These are phyloP conservation scores for Chloranthus sessilifolius DNA, from an alignment of 164 flowering plant genomes.

Conservation along the genomic window DNA sequence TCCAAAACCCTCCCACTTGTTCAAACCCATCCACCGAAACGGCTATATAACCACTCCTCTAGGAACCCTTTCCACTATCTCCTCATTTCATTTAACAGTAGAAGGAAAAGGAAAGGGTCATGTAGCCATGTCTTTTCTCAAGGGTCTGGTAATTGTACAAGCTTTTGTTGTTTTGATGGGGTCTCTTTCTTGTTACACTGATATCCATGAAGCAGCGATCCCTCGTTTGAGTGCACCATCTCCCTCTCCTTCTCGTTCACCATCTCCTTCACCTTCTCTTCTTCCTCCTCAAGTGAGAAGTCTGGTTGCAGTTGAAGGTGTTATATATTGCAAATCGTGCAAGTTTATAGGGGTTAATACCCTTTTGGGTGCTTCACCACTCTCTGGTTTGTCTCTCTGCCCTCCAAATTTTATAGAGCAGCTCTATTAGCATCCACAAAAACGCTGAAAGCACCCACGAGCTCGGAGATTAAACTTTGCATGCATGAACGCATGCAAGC, in stretches of 20 bases:
- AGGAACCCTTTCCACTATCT: no score
- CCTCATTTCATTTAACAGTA: no score
- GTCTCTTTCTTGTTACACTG: neutral
- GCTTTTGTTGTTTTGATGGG: neutral
- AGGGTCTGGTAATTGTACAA: neutral
- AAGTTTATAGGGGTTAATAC: conserved; percentile 5
- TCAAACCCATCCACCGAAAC: no score
- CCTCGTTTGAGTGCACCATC: no score
- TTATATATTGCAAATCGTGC: conserved; percentile 13
- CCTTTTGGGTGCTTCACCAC: conserved; percentile 13
- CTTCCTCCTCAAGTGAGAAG: neutral
- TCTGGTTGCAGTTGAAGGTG: conserved; percentile 11
- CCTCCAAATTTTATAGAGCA: no score
- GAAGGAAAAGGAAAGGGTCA: neutral
- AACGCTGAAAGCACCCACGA: no score
- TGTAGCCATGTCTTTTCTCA: neutral
- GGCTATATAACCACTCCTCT: no score
- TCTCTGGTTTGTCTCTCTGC: conserved; percentile 4
- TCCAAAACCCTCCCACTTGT: no score
- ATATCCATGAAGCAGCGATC: neutral
- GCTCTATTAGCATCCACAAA: no score
- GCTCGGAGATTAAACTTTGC: no score
- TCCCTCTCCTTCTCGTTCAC: no score
- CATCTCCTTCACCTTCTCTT: no score
- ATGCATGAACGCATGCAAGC: neutral